Evolutionary conservation across 164 flowering plant genomes (phyloP), one percentile per base, ranked within the genome.

Genomic region (Chimonanthus praecox): DNA sequence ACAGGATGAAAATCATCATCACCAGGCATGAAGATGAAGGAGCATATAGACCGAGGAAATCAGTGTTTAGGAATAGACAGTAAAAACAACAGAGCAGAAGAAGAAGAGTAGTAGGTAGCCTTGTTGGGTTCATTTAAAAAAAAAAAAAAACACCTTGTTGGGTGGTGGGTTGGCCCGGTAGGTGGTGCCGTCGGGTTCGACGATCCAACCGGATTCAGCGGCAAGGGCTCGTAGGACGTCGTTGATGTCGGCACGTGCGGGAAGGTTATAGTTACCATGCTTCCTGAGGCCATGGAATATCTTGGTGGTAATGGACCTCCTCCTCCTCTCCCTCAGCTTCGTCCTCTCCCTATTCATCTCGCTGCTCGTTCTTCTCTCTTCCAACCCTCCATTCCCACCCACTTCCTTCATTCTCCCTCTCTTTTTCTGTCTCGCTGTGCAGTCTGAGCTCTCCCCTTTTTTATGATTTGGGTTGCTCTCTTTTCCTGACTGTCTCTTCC

Each of bases 111-210:
- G 13, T 0, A 48, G 5, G 51, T 43, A 13, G 15, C 4, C 4
- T 3, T n/a, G 51, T n/a, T 68, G 20, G 46, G 58, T 47, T 8
- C 7, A 13, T n/a, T 6, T 15, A 43, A 51, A 1, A 9, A 15
- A 51, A 11, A 15, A 51, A 51, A 1, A 51, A 51, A 15, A 4
- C 13, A 51, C 58, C 58, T 51, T 51, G 13, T 51, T 49, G 51
- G 51, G 51, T 49, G 51, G 51, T 1, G 4, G 4, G 60, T 69
- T 48, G 44, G 68, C 63, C 18, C 88, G 87, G 76, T 84, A 87
- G 74, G 92, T 86, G 74, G 89, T 86, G 73, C 92, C 90, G 75
- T 88, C 90, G 8, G 83, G 75, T 15, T 84, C 86, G 71, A 88
- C 83, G 21, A 81, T 61, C 88, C 88, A 88, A 18, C 90, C 88